Evolutionary conservation across 441 rosid genomes (phyloP).

Genomic region (Biscutella auriculata): DNA sequence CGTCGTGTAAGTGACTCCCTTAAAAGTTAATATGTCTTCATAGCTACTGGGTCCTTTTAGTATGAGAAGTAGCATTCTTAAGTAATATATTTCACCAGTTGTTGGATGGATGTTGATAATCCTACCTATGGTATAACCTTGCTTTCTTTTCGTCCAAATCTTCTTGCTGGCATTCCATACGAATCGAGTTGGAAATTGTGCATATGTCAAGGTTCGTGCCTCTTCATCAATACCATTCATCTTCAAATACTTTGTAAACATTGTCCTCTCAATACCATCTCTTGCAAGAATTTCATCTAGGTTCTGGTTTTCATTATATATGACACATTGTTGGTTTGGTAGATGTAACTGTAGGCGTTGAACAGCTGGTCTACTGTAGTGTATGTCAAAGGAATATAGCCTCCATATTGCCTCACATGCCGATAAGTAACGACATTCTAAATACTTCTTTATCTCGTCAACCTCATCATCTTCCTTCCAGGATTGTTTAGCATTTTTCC

Average conservation of each 20-base stretch:
- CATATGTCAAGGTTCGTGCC: too few species aligned
- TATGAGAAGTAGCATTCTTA: neutral
- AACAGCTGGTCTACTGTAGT: neutral
- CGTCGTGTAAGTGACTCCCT: too few species aligned
- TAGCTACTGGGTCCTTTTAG: neutral
- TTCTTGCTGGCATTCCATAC: neutral
- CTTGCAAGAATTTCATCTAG: neutral
- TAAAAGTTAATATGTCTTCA: too few species aligned
- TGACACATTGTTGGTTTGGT: neutral
- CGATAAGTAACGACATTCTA: neutral
- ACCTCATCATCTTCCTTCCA: too few species aligned
- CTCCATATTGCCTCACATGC: constrained; percentile 4
- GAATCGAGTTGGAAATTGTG: neutral
- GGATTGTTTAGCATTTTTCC: too few species aligned
- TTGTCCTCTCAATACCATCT: neutral
- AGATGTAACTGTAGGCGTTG: neutral
- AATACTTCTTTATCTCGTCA: neutral
- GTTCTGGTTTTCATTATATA: too few species aligned
- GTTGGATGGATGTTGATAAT: neutral
- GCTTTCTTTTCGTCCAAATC: neutral
- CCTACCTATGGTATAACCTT: neutral
- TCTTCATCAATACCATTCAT: too few species aligned
- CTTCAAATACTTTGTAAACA: constrained; percentile 10
- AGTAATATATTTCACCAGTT: neutral
- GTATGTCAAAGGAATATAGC: constrained; percentile 11